Evolutionary conservation across 805 yeast genomes (phyloP), one percentile per base, ranked within the genome.

Genomic region (Kodamaea kakaduensis): DNA sequence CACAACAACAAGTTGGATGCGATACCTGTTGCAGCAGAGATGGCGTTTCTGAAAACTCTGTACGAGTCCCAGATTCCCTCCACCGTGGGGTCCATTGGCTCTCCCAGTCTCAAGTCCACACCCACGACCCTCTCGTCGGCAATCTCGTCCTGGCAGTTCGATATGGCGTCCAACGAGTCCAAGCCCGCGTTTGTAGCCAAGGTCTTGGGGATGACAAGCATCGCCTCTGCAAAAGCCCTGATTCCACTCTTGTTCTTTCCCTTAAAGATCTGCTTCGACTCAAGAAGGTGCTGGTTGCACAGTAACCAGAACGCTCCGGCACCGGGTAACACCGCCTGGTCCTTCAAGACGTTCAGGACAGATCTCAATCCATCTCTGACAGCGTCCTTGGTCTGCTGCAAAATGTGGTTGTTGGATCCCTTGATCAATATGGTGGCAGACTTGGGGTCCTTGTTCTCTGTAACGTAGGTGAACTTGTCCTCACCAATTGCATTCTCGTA

Each of bases 51-150:
- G 41, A 93, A 67, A 25, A 93, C 98, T 47, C 98, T 73, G 68
- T 77, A 93, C 17, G 95, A 84, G 63, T 93, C 99, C 95, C 96
- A 93, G 40, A 93, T 78, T 42, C 98, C 98, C 56, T 86, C 96
- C 36, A 84, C 74, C 6, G 86, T 74, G 32, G 98, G 97, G 55
- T 90, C 97, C 76, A 90, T 81, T 32, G 97, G 93, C 56, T 89
- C 96, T 25, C 99, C 99, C 8, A 90, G 74, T 42, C 76, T 77
- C 46, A 93, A 73, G 58, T 93, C 96, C 36, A 93, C 80, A 38
- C 98, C 99, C 28, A 89, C 95, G 20, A 78, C 75, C 51, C 84
- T 78, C 34, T 82, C 93, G 30, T 83, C 93, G 27, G 71, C 76
- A 38, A 81, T 73, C 58, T 84, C 95, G 61, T 93, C 98, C 63